Percentiles rank a stretch among this genome's conserved stretches.
Conservation (phyloP, 495 filamentous ascomycete genomes). For the Cudoniella acicularis region DNA sequence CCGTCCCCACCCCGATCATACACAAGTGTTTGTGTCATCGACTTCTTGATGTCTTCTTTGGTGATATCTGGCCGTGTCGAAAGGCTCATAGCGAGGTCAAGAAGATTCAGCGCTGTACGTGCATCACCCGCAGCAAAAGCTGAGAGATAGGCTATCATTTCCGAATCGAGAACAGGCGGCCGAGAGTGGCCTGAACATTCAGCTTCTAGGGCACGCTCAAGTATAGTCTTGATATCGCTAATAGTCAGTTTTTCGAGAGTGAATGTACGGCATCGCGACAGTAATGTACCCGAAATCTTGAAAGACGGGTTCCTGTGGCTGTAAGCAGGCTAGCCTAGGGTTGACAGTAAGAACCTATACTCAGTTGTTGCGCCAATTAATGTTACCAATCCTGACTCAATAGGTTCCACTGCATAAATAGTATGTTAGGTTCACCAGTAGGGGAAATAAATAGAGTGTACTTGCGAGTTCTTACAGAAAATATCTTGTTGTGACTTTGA, state of each 20-base stretch:
- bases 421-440: no score
- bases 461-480: no score
- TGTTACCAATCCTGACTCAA: constrained; percentile 86
- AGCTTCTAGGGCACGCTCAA: constrained; percentile 63
- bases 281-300: constrained; percentile 82
- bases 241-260: constrained; percentile 71
- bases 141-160: constrained; percentile 75
- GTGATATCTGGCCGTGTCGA: constrained; percentile 40
- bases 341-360: no score
- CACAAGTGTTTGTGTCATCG: constrained; percentile 84
- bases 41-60: constrained; percentile 66
- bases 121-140: constrained; percentile 89
- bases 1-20: constrained; percentile 95
- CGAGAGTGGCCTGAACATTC: constrained; percentile 39
- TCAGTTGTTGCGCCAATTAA: constrained; percentile 96
- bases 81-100: constrained; percentile 77
- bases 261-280: constrained; percentile 88
- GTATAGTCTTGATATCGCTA: constrained; percentile 65
- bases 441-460: no score
- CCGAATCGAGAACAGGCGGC: constrained; percentile 68
- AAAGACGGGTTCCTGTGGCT: constrained; percentile 98
- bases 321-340: no score
- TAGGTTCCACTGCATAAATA: no score
- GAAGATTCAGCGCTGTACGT: constrained; percentile 84
- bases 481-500: constrained; percentile 93